Base-by-base conservation (phyloP, 208 protist genomes). In the Angomonas deanei region DNA sequence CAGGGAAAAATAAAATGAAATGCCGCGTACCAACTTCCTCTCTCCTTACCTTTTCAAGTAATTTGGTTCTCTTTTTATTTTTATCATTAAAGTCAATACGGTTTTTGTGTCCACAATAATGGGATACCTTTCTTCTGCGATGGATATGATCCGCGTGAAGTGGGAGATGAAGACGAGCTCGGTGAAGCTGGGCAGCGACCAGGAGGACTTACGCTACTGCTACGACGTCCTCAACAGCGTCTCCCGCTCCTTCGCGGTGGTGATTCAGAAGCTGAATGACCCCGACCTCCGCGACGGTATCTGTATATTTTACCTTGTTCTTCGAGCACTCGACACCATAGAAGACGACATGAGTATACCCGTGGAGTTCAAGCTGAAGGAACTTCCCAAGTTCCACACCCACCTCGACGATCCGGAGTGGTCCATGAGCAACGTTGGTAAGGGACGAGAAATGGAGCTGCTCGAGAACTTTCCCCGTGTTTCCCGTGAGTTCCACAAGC, bases 281-380 rank as follows among this genome's bases (percentile, higher is more conserved):
- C 38, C 52, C 24, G 80, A 87, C 34, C 66, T 98, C n/a, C 75
- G 89, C 19, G 84, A 94, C 52, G 80, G 82, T 28, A 84, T 99
- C 46, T 98, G 94, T 79, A 78, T 99, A 28, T 99, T 99, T 64
- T 99, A 98, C 76, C 85, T 98, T 19, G 95, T 98, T 17, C 80
- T 99, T 23, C 86, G 96, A 27, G 96, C 89, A 0, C 86, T 98
- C 8, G 97, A 98, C 75, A 98, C 97, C 19, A 68, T 98, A 24
- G 96, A 98, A 82, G 95, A 97, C 66, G 93, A 98, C 70, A 97
- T 96, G 76, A 77, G 72, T n/a, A 66, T 97, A 0, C 47, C 74
- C 24, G 42, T 90, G 5, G 74, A 88, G 0, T 58, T 74, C 23
- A 96, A 97, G 76, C 64, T 80, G 56, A 46, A 49, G 32, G 67